Percentiles rank a stretch among this genome's conserved stretches.
Evolutionary conservation across 257 asterid genomes (phyloP).

Genomic region (Salvia hispanica): DNA sequence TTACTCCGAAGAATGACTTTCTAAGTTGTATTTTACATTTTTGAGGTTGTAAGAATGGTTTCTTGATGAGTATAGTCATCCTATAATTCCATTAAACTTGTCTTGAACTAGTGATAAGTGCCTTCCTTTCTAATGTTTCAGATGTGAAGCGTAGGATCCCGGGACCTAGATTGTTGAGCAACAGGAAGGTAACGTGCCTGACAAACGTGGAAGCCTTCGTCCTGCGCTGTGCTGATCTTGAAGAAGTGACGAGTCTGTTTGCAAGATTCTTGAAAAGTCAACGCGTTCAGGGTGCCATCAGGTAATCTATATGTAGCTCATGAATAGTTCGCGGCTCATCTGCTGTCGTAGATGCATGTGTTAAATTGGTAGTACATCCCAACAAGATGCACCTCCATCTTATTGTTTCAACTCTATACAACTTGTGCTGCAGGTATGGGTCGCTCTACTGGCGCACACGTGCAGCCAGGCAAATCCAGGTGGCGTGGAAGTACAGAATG

Average conservation of each 20-base stretch:
- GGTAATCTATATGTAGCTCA: conserved; percentile 45
- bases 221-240: conserved; percentile 75
- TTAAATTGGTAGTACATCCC: background rate
- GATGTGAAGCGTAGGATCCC: conserved; percentile 66
- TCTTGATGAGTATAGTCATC: background rate
- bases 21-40: background rate
- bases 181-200: conserved; percentile 64
- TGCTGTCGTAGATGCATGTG: background rate
- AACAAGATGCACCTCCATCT: background rate
- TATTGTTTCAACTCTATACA: background rate
- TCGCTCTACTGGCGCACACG: conserved; percentile 82
- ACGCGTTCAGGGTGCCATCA: conserved; percentile 85
- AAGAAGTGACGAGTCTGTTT: conserved; percentile 77
- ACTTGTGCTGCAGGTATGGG: conserved; percentile 48
- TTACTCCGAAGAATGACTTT: background rate
- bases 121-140: conserved; percentile 26
- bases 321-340: background rate
- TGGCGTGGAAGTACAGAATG: conserved; percentile 82
- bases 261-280: conserved; percentile 74
- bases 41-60: background rate
- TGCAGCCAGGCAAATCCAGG: conserved; percentile 75
- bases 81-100: background rate
- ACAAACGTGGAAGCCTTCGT: conserved; percentile 84
- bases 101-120: background rate
- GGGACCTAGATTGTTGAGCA: conserved; percentile 70